Conservation (phyloP, 306 rosid genomes). For the Rosa lucieae region DNA sequence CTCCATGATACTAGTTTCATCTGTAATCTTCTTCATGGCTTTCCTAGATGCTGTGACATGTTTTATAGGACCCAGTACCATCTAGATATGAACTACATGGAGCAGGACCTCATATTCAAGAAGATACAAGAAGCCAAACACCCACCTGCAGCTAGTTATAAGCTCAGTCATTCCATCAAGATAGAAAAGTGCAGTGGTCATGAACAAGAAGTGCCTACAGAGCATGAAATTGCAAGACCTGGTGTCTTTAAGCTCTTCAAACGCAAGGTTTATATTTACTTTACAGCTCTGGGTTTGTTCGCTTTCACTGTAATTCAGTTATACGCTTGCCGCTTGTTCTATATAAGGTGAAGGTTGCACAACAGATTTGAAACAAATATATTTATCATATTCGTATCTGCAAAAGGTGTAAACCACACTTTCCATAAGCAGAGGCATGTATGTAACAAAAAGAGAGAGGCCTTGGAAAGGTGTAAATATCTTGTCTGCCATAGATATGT, state of each 20-base stretch:
- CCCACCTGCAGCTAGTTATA: not conserved
- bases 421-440: no score
- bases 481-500: not conserved
- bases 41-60: constrained; percentile 1
- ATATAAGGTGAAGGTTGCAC: not conserved
- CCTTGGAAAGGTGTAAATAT: no score
- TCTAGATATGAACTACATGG: constrained; percentile 8
- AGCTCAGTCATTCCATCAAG: not conserved
- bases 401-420: no score
- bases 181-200: not conserved
- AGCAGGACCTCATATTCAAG: not conserved
- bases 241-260: constrained; percentile 4
- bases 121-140: not conserved
- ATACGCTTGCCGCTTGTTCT: constrained; percentile 5
- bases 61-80: constrained; percentile 4
- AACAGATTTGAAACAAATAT: no score
- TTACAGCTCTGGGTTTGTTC: constrained; percentile 1
- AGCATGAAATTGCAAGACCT: not conserved
- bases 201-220: not conserved
- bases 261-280: constrained; percentile 1
- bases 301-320: not conserved
- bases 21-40: constrained; percentile 7
- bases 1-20: not conserved
- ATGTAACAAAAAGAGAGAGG: no score
- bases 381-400: no score